A percentile compares a stretch with the other conserved stretches of the same genome.
phyloP scores from a whole-genome alignment of 345 rosid species.

The Carallia brachiata region DNA sequence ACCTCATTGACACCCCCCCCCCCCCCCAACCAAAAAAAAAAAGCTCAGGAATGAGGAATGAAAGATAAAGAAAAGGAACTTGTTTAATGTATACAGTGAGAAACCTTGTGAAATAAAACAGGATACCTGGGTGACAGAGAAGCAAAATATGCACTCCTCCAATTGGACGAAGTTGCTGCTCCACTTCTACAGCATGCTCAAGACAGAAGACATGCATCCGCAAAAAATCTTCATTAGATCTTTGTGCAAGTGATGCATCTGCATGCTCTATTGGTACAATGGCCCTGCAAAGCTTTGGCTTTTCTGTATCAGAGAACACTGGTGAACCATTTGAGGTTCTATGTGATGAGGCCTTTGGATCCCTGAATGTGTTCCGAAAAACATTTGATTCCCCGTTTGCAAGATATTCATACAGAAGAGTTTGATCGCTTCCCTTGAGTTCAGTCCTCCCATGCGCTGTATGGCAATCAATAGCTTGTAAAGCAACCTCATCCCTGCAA shows the following conservation, averaged over 20 bases:
- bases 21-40: too few relatives aligned
- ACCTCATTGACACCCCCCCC: too few relatives aligned
- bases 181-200: conserved; percentile 93
- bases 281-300: conserved; percentile 29
- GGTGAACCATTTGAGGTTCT: conserved; percentile 29
- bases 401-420: conserved; percentile 30
- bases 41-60: too few relatives aligned
- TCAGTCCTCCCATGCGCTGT: conserved; percentile 9
- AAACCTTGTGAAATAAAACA: conserved; percentile 1
- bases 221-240: conserved; percentile 71
- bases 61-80: neutral
- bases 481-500: conserved; percentile 29
- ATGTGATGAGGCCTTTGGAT: conserved; percentile 23
- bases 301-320: conserved; percentile 32
- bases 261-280: conserved; percentile 28
- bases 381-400: conserved; percentile 28
- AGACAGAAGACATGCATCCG: conserved; percentile 91
- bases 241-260: conserved; percentile 38
- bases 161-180: conserved; percentile 66
- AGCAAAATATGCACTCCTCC: conserved; percentile 81
- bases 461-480: conserved; percentile 26
- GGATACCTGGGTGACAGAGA: conserved; percentile 86
- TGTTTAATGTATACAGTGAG: neutral
- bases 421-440: conserved; percentile 31
- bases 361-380: conserved; percentile 26